Evolutionary conservation across 179 eudicot genomes (phyloP).

Genomic region (Gypsophila paniculata): DNA sequence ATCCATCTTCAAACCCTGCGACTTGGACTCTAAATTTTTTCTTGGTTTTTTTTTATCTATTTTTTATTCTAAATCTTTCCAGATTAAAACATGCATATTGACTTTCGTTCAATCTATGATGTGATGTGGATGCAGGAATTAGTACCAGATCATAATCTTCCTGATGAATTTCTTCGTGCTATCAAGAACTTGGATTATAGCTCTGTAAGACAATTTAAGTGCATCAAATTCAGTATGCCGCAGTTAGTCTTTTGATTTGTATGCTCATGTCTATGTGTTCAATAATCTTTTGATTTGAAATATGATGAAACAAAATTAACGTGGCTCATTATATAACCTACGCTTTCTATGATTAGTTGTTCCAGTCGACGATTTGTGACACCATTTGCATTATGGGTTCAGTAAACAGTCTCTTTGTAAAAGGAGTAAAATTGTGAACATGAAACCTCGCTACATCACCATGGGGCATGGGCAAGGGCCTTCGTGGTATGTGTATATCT

Average conservation of each 20-base stretch:
- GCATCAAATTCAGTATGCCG: not conserved
- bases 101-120: conserved; percentile 8
- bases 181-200: conserved; percentile 66
- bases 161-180: conserved; percentile 56
- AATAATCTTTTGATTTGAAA: not conserved
- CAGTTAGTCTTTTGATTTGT: too few species aligned
- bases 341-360: too few species aligned
- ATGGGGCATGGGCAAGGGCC: not conserved
- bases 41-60: not conserved
- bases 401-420: too few species aligned
- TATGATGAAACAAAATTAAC: not conserved
- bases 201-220: conserved; percentile 49
- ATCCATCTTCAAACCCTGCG: conserved; percentile 1
- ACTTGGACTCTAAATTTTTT: not conserved
- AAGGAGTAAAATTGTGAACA: too few species aligned
- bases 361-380: too few species aligned
- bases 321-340: not conserved
- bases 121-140: conserved; percentile 57
- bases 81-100: not conserved
- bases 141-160: conserved; percentile 59
- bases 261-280: too few species aligned
- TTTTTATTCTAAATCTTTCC: not conserved
- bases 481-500: not conserved
- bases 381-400: too few species aligned
- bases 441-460: too few species aligned